Base-by-base conservation (phyloP, 352 stramenopile species). In the Phytophthora citrophthora region DNA sequence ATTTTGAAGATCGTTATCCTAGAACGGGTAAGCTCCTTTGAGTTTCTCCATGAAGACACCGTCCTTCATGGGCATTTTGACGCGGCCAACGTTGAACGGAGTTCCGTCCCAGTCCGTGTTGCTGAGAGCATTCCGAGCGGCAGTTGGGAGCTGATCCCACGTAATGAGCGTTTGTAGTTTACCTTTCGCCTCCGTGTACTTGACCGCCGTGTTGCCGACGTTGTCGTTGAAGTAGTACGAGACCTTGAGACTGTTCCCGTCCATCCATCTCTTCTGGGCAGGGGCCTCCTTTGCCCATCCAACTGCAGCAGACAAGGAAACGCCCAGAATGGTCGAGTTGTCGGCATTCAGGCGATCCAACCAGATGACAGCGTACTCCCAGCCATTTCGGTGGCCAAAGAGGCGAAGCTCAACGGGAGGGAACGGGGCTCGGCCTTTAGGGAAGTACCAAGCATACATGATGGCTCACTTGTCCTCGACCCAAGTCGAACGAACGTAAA, bases 291-390 rank as follows among this genome's bases (percentile, higher is more conserved):
- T 68, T 2, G 31, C 39, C 55, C 64, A 72, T 8, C 68, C 68
- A 18, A 69, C 54, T 27, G 66, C 55, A 1, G 68, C 68, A 49
- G 60, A 63, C 18, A 63, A 27, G 8, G 52, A 68, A 6, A 51
- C 34, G 0, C 44, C 60, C 9, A 57, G 53, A 62, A 76, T 48
- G 23, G 46, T 69, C 20, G 68, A 50, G 20, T 68, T 69, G 3
- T 55, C 36, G 1, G 24, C 16, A 8, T 32, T 55, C 3, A 49
- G 51, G 6, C 65, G 66, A 44, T 70, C 68, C 31, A 81, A 61
- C 73, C 73, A 81, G 23, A 81, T 64, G 8, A 79, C 53, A 7
- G 70, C 61, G 47, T 79, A 75, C 61, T 81, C 73, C 73, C 73
- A 81, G 32, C 74, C 62, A 43, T 81, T 58, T 36, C 70, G 73